Percentiles rank a stretch among this genome's conserved stretches.
Conservation (phyloP, 2,329 filamentous ascomycete genomes). For the Pseudogymnoascus sp. region DNA sequence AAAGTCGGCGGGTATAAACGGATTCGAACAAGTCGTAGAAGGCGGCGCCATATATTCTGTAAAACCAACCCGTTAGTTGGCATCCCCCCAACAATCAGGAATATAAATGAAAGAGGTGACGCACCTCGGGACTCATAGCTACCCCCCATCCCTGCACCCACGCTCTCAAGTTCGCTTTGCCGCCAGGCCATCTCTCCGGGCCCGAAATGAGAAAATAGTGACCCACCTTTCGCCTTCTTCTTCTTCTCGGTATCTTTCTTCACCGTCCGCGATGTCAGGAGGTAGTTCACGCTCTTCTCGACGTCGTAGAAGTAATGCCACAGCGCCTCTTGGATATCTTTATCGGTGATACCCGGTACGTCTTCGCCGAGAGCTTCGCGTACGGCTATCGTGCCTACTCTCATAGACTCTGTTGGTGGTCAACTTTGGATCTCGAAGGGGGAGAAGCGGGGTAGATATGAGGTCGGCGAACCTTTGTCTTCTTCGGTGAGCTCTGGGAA, state of each 20-base stretch:
- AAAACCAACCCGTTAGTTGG: not conserved
- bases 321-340: constrained; percentile 78
- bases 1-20: constrained; percentile 47
- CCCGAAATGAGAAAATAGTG: constrained; percentile 14
- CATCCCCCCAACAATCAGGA: not conserved
- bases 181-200: constrained; percentile 11
- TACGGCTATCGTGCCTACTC: constrained; percentile 58
- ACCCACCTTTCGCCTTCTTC: constrained; percentile 29
- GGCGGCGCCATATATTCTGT: constrained; percentile 9
- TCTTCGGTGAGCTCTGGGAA: constrained; percentile 27
- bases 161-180: not conserved
- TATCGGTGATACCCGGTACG: constrained; percentile 42
- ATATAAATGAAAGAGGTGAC: constrained; percentile 16
- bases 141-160: not conserved
- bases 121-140: constrained; percentile 19
- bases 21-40: constrained; percentile 17
- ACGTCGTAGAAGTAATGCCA: constrained; percentile 97
- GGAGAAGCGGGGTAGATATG: constrained; percentile 4
- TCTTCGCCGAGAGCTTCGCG: constrained; percentile 55
- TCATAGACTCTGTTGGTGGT: constrained; percentile 45
- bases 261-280: constrained; percentile 49
- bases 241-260: constrained; percentile 28
- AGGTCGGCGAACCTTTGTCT: constrained; percentile 24
- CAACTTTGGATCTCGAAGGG: not conserved
- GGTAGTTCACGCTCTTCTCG: constrained; percentile 72